phyloP scores from a whole-genome alignment of 768 basidiomycete genomes.

The Boletus eberwhitei region DNA sequence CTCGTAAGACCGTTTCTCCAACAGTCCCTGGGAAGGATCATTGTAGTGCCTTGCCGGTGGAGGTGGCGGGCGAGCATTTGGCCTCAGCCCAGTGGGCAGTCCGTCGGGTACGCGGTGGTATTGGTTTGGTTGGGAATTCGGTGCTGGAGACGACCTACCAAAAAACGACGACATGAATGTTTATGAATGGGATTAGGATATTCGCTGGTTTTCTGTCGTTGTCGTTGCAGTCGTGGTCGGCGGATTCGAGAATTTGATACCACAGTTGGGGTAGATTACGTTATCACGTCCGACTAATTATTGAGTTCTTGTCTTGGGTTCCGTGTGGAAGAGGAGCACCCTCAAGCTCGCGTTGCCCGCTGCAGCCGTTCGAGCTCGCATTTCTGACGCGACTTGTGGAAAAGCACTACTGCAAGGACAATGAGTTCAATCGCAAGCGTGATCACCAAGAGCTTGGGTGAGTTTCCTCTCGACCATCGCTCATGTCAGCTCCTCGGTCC shows the following conservation, averaged over 20 bases:
- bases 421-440: slow-evolving; percentile 15
- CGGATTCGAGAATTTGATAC: not conserved
- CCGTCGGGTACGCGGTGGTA: slow-evolving; percentile 45
- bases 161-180: slow-evolving; percentile 43
- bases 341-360: not conserved
- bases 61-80: slow-evolving; percentile 33
- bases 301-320: not conserved
- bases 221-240: not conserved
- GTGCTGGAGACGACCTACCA: slow-evolving; percentile 33
- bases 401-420: not conserved
- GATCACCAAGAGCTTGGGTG: slow-evolving; percentile 11
- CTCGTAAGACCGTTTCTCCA: slow-evolving; percentile 47
- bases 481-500: slow-evolving; percentile 46
- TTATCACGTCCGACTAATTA: slow-evolving; percentile 10
- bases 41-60: slow-evolving; percentile 48
- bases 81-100: slow-evolving; percentile 38
- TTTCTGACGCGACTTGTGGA: not conserved
- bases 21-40: slow-evolving; percentile 46
- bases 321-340: not conserved
- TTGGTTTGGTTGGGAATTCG: slow-evolving; percentile 34
- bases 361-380: not conserved
- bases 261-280: slow-evolving; percentile 13
- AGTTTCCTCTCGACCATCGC: slow-evolving; percentile 40
- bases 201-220: not conserved
- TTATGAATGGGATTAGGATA: not conserved